Base-by-base conservation (phyloP, 2,329 filamentous ascomycete species). In the Coniochaeta pulveracea region DNA sequence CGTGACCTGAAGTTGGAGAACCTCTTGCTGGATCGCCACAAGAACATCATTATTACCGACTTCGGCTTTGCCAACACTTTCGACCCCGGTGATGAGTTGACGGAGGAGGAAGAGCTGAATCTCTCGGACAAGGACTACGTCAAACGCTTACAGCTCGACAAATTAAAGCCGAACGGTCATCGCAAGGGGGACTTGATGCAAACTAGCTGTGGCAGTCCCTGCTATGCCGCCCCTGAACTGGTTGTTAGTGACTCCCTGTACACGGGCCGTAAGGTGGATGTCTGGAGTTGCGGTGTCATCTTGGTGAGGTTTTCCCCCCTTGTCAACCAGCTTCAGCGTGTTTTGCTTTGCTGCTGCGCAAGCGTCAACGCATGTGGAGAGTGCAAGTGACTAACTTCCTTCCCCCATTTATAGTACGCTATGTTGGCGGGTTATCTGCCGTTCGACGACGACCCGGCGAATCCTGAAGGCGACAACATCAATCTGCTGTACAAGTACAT, bases 401-500 rank as follows among this genome's bases (percentile, higher is more conserved):
- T n/a, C n/a, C n/a, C n/a, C n/a, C n/a, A n/a, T 28, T 29, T 50
- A n/a, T 49, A 96, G 88, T 98, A 98, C 56, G 91, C 91, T 37
- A 98, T 98, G 91, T 69, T 98, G 47, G 91, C 91, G 24, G 91
- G 91, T 26, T 98, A 98, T 56, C 69, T 98, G 10, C 91, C 91
- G 3, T 98, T 98, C 50, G 91, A 98, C 48, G 91, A 98, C 53
- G 91, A 98, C 49, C 91, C 91, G 42, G 91, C 88, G 28, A 98
- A 98, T 52, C 91, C 91, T 3, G 91, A 98, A 58, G 91, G 91
- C 44, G 91, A 98, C 56, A 98, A 98, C 54, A 98, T 98, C 63
- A 98, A 98, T 55, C 71, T 98, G 9, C 68, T 98, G 18, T 98
- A 98, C 71, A 96, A 96, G 63, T 98, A 98, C 60, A 98, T 98